Percentiles rank a stretch among this genome's conserved stretches.
Evolutionary conservation across 2,329 filamentous ascomycete genomes (phyloP).

Genomic region (Podosphaera xanthii): DNA sequence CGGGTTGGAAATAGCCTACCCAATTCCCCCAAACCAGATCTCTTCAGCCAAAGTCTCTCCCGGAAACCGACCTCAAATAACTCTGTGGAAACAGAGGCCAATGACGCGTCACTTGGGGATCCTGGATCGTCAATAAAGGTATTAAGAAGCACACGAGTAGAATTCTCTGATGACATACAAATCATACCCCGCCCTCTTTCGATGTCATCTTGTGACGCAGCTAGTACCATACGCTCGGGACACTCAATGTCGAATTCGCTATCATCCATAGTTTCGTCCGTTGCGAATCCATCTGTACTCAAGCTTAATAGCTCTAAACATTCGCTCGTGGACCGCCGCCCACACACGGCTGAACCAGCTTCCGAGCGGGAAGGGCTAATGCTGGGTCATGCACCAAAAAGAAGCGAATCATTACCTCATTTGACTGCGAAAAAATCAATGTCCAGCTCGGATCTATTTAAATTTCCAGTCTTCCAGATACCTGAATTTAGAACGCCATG

Average conservation of each 20-base stretch:
- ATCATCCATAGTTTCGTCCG: slow-evolving; percentile 49
- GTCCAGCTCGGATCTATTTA: slow-evolving; percentile 8
- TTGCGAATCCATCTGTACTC: neutral
- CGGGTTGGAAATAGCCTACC: slow-evolving; percentile 17
- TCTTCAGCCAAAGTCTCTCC: slow-evolving; percentile 5
- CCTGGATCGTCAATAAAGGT: slow-evolving; percentile 2
- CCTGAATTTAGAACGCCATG: too few species aligned
- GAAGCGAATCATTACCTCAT: slow-evolving; percentile 36
- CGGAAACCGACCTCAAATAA: neutral
- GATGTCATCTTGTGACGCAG: slow-evolving; percentile 62
- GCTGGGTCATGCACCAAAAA: slow-evolving; percentile 17
- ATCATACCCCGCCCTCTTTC: slow-evolving; percentile 68
- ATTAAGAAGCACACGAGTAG: slow-evolving; percentile 40
- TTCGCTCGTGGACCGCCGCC: slow-evolving; percentile 26
- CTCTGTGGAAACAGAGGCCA: neutral
- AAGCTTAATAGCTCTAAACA: slow-evolving; percentile 18
- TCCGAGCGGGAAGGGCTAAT: slow-evolving; percentile 22
- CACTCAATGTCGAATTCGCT: slow-evolving; percentile 62
- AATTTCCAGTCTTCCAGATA: too few species aligned
- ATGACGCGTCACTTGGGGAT: too few species aligned
- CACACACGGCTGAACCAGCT: slow-evolving; percentile 50
- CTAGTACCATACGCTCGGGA: slow-evolving; percentile 42
- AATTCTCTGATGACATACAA: slow-evolving; percentile 66
- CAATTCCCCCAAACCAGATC: slow-evolving; percentile 21
- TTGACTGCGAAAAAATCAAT: slow-evolving; percentile 16